Percentiles rank a stretch among this genome's conserved stretches.
Conservation (phyloP, 2,329 filamentous ascomycete species). For the Beauveria pseudobassiana region DNA sequence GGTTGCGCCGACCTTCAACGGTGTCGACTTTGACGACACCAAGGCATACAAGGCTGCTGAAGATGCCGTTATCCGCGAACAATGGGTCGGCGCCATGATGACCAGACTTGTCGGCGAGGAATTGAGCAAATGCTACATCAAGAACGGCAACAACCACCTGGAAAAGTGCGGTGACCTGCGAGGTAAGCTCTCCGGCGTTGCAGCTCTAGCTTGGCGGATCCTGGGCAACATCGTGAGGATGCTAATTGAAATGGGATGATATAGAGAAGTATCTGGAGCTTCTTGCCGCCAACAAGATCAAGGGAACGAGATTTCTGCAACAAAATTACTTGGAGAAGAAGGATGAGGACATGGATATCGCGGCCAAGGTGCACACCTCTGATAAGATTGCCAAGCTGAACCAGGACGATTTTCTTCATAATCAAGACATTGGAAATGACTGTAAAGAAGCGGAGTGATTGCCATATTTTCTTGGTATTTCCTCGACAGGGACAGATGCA, state of each 20-base stretch:
- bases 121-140: constrained; percentile 77
- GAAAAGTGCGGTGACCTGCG: constrained; percentile 77
- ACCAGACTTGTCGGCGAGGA: constrained; percentile 73
- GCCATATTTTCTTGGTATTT: constrained; percentile 3
- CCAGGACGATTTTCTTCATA: constrained; percentile 25
- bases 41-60: constrained; percentile 74
- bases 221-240: not conserved
- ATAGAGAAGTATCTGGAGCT: constrained; percentile 73
- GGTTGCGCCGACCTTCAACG: constrained; percentile 76
- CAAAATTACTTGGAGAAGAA: constrained; percentile 63
- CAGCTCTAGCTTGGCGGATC: not conserved
- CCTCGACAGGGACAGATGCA: constrained; percentile 3
- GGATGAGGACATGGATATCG: constrained; percentile 31
- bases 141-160: constrained; percentile 78
- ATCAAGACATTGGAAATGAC: constrained; percentile 1
- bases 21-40: constrained; percentile 80
- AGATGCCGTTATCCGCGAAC: constrained; percentile 74
- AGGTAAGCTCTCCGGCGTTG: constrained; percentile 49
- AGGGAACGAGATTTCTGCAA: constrained; percentile 72
- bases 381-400: constrained; percentile 33
- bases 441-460: constrained; percentile 2
- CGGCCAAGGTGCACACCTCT: constrained; percentile 31
- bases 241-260: constrained; percentile 8
- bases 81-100: constrained; percentile 90
- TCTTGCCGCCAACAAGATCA: constrained; percentile 67